Evolutionary conservation across 2,329 filamentous ascomycete species (phyloP).

Genomic region (Trichophyton mentagrophytes): DNA sequence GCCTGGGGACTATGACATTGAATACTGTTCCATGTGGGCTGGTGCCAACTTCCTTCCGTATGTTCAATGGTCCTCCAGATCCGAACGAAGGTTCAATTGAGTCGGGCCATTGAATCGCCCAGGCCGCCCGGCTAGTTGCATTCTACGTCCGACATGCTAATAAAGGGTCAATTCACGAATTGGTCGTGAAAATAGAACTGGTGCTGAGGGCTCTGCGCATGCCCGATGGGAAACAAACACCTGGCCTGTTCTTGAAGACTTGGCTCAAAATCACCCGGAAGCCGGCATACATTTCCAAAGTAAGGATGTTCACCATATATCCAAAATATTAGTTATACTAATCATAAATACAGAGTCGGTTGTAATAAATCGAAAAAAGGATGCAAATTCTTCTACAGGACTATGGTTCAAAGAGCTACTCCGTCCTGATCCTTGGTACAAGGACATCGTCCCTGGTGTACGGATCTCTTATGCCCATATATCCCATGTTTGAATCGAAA

Average conservation of each 20-base stretch:
- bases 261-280: constrained; percentile 55
- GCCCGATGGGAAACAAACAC: constrained; percentile 49
- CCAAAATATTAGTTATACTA: not conserved
- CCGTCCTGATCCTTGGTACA: constrained; percentile 59
- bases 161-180: not conserved
- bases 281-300: constrained; percentile 71
- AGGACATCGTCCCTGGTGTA: constrained; percentile 55
- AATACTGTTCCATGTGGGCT: constrained; percentile 83
- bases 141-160: not conserved
- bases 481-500: too few species aligned
- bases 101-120: not conserved
- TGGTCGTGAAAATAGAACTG: constrained; percentile 22
- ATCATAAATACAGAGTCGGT: constrained; percentile 30
- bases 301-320: constrained; percentile 18
- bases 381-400: constrained; percentile 41
- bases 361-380: constrained; percentile 51
- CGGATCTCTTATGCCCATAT: constrained; percentile 13
- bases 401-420: constrained; percentile 56
- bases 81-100: not conserved
- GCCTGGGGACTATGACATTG: constrained; percentile 83
- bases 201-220: constrained; percentile 26
- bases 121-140: not conserved
- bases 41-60: constrained; percentile 69
- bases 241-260: constrained; percentile 49
- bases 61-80: constrained; percentile 20